Conservation (phyloP, 805 yeast genomes). For the Zygotorulaspora chibaensis region DNA sequence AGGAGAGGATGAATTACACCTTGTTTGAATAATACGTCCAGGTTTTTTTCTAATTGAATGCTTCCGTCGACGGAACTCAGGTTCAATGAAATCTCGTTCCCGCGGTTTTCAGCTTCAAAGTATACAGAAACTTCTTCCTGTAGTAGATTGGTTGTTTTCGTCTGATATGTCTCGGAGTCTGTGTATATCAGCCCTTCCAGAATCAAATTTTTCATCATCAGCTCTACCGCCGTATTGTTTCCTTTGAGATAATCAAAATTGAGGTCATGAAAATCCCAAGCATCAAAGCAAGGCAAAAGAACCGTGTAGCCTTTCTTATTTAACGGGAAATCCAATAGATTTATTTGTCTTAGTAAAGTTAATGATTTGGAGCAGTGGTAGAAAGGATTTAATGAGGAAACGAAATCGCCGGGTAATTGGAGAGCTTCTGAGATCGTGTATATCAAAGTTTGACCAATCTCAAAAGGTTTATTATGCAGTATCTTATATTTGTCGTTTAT, state of each 20-base stretch:
- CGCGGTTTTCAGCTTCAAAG: constrained; percentile 11
- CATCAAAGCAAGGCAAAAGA: constrained; percentile 69
- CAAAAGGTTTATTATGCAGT: constrained; percentile 38
- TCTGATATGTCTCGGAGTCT: constrained; percentile 42
- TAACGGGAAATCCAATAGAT: constrained; percentile 47
- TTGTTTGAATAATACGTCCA: constrained; percentile 71
- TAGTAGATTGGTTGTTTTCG: constrained; percentile 32
- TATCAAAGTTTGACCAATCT: constrained; percentile 61
- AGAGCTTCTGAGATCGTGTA: constrained; percentile 60
- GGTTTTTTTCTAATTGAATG: constrained; percentile 33
- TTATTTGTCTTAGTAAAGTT: constrained; percentile 48
- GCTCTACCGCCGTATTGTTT: constrained; percentile 48
- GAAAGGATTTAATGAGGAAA: constrained; percentile 60
- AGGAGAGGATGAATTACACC: constrained; percentile 79
- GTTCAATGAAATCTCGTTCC: constrained; percentile 6
- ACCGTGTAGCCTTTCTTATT: constrained; percentile 66
- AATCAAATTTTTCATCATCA: constrained; percentile 54
- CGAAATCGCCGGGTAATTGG: constrained; percentile 58
- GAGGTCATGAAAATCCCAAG: constrained; percentile 66
- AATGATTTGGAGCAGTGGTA: constrained; percentile 63
- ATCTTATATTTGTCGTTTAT: constrained; percentile 58
- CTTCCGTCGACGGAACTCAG: constrained; percentile 23
- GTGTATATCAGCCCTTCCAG: constrained; percentile 64
- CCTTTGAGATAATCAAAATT: constrained; percentile 53
- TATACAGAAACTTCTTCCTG: constrained; percentile 23